phyloP scores from a whole-genome alignment of 2,329 filamentous ascomycete genomes.

The Colletotrichum viniferum region DNA sequence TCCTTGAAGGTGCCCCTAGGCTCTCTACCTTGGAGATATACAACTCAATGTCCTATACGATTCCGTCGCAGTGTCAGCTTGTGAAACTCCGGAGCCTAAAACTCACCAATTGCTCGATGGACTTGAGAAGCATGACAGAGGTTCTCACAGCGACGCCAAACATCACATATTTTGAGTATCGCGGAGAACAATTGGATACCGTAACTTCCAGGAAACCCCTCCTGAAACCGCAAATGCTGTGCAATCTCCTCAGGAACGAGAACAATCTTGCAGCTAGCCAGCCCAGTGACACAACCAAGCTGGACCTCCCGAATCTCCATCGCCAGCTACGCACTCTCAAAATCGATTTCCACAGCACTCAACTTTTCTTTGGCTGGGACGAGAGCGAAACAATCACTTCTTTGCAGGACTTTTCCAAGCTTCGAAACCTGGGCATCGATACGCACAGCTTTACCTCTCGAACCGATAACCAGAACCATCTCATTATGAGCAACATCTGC shows the following conservation, averaged over 20 bases:
- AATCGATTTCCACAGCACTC: rapidly evolving
- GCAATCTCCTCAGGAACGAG: neutral
- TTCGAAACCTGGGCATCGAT: neutral
- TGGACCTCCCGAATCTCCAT: neutral
- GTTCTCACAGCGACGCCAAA: neutral
- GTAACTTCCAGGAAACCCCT: rapidly evolving
- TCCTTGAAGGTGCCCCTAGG: neutral
- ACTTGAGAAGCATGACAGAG: neutral
- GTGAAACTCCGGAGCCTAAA: neutral
- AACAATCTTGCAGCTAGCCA: neutral
- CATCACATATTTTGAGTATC: rapidly evolving
- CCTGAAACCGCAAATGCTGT: neutral
- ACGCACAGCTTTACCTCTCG: neutral
- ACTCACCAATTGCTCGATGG: neutral
- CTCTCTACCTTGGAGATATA: neutral
- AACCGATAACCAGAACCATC: neutral
- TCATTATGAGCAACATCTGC: neutral
- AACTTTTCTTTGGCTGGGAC: neutral
- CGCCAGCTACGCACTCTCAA: neutral
- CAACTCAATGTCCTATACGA: neutral
- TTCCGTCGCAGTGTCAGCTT: neutral
- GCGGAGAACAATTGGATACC: neutral
- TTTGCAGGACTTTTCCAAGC: neutral
- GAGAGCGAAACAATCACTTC: rapidly evolving
- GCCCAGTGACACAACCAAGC: neutral